These are phyloP conservation scores for Phialemonium atrogriseum DNA, from an alignment of 2,329 filamentous ascomycete species.

Conservation along the genomic window DNA sequence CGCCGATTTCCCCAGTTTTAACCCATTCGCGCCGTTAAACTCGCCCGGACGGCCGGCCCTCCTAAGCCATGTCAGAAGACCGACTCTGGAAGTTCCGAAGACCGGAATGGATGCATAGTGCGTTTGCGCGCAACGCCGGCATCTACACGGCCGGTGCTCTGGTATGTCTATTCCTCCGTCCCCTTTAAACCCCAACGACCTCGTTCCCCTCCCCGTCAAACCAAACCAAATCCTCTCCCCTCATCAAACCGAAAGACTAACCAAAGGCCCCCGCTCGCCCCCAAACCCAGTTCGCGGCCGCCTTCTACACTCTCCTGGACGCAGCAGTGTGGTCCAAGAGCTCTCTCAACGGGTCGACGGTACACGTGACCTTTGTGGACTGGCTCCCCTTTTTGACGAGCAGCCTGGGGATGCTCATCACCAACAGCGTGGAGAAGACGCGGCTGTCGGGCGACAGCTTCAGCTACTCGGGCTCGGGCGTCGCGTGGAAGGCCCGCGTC, in stretches of 20 bases:
- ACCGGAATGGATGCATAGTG: conserved; percentile 60
- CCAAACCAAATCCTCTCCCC: neutral
- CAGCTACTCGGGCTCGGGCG: conserved; percentile 52
- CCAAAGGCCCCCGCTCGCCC: conserved; percentile 4
- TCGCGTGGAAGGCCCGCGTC: conserved; percentile 61
- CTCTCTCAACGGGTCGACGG: conserved; percentile 46
- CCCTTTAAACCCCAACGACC: neutral
- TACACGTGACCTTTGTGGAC: conserved; percentile 60
- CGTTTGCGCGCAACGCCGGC: conserved; percentile 54
- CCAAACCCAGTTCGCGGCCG: conserved; percentile 55
- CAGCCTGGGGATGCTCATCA: conserved; percentile 60
- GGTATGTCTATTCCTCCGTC: conserved; percentile 34
- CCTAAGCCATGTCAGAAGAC: conserved; percentile 56
- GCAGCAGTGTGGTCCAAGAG: conserved; percentile 60
- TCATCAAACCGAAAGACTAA: neutral
- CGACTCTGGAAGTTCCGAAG: conserved; percentile 59
- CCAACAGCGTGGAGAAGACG: conserved; percentile 62
- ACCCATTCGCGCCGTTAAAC: no score
- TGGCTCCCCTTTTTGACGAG: conserved; percentile 63
- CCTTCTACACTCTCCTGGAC: conserved; percentile 62
- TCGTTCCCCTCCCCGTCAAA: neutral
- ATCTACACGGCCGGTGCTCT: conserved; percentile 55
- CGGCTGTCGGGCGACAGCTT: conserved; percentile 56
- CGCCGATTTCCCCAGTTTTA: no score
- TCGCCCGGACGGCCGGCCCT: no score